Percentiles rank a stretch among this genome's conserved stretches.
These are phyloP conservation scores for Petunia secreta DNA, from an alignment of 257 asterid genomes.

Conservation along the genomic window DNA sequence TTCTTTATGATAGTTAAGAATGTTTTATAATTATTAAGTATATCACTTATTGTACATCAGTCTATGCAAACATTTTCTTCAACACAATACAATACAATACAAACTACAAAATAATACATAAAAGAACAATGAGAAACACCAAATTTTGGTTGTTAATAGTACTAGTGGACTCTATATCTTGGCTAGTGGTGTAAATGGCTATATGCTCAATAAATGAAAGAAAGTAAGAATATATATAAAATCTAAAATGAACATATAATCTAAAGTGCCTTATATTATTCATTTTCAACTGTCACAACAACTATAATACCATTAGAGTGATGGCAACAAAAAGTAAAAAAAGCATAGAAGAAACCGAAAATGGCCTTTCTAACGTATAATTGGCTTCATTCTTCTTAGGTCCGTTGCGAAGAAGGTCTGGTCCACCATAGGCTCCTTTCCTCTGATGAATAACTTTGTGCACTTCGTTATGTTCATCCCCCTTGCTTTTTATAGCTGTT, in stretches of 20 bases:
- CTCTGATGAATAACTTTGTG: constrained; percentile 10
- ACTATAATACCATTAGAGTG: background rate
- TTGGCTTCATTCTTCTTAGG: background rate
- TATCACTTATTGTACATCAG: no score
- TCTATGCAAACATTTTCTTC: no score
- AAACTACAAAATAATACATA: no score
- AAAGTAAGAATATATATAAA: background rate
- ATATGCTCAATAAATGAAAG: background rate
- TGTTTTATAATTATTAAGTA: no score
- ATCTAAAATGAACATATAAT: background rate
- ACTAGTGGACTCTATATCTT: no score
- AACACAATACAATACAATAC: no score
- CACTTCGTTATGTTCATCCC: background rate
- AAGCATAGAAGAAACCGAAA: background rate
- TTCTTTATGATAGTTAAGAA: no score
- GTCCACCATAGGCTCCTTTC: constrained; percentile 17
- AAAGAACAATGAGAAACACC: no score
- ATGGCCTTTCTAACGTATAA: background rate
- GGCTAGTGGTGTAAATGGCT: background rate
- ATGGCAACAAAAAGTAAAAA: background rate
- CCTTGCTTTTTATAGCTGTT: background rate
- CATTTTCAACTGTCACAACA: background rate
- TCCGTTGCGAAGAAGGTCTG: constrained; percentile 20
- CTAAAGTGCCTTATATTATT: background rate
- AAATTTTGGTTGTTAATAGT: no score